Evolutionary conservation across 2,329 filamentous ascomycete species (phyloP), one percentile per base, ranked within the genome.

Genomic region (Neonectria hederae): DNA sequence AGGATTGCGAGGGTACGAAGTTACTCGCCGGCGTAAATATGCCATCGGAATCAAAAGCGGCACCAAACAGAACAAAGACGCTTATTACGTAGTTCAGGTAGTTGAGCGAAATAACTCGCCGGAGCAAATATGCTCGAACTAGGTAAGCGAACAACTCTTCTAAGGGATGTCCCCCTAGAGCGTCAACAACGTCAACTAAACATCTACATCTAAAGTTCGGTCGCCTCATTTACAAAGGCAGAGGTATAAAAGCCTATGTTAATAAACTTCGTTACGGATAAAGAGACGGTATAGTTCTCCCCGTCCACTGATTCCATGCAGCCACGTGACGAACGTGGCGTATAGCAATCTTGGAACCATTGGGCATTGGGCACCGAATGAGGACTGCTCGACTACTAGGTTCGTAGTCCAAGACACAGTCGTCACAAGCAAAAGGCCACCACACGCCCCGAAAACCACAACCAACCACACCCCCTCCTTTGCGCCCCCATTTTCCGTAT

Each of bases 341-440:
- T n/a, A 38, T 65, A 65, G 54, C 59, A 40, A 17, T 64, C 62
- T 54, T 65, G 45, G 53, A 46, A 62, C 59, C 64, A 71, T 69
- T 70, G 69, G 71, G 65, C 65, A 59, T 60, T 51, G 53, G 62
- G 70, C 59, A 71, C 30, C 22, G 42, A 54, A 62, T 46, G 67
- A 67, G 53, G 61, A 73, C 63, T 51, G 60, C 14, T 38, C 35
- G 35, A 28, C 28, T 28, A 56, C 70, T 73, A 51, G 48, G 48
- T 35, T 21, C 48, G 28, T 22, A 67, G 65, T 69, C 68, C 60
- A 65, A 71, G 67, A 73, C 71, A 73, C 59, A 58, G 55, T 61
- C 53, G 64, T 73, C 70, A 71, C 64, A 72, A 64, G 68, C 62
- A 55, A 62, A 65, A 32, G 53, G 43, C 30, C 62, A 68, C 30